Percentiles rank a stretch among this genome's conserved stretches.
Evolutionary conservation across 345 rosid species (phyloP).

Genomic region (Fremontodendron californicum): DNA sequence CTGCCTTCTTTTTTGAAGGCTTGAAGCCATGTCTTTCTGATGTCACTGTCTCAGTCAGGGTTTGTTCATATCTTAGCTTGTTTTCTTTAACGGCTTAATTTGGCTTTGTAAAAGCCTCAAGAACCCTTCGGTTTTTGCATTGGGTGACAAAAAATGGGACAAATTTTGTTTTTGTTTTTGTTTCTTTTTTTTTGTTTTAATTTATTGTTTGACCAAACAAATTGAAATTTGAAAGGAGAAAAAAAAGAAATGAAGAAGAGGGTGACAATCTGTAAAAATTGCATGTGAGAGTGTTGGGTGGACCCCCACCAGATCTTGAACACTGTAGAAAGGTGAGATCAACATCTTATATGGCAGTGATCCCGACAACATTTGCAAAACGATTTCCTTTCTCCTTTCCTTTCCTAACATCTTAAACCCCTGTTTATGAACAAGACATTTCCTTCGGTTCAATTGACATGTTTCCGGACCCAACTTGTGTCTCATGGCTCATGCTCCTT

Average conservation of each 20-base stretch:
- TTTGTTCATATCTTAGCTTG: not conserved
- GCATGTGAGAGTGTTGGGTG: conserved; percentile 34
- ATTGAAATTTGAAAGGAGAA: not conserved
- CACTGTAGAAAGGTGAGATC: conserved; percentile 10
- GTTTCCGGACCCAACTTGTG: conserved; percentile 4
- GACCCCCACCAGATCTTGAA: conserved; percentile 17
- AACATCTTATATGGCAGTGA: conserved; percentile 14
- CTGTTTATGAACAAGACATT: conserved; percentile 16
- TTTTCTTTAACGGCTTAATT: not conserved
- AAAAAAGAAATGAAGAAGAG: not conserved
- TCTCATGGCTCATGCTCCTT: not conserved
- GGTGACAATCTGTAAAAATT: not conserved
- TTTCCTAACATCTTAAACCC: not conserved
- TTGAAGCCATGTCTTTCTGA: not conserved
- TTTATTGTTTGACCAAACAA: not conserved
- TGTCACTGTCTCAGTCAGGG: not conserved
- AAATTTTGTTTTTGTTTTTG: not conserved
- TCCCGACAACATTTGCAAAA: not conserved
- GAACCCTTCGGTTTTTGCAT: not conserved
- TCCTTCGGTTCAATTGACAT: conserved; percentile 28
- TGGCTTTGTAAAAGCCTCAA: not conserved
- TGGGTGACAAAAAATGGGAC: not conserved
- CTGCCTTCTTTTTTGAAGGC: not conserved
- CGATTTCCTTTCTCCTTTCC: not conserved
- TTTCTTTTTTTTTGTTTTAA: not conserved